Evolutionary conservation across 2,329 filamentous ascomycete genomes (phyloP), one percentile per base, ranked within the genome.

Genomic region (Arthroderma sp.): DNA sequence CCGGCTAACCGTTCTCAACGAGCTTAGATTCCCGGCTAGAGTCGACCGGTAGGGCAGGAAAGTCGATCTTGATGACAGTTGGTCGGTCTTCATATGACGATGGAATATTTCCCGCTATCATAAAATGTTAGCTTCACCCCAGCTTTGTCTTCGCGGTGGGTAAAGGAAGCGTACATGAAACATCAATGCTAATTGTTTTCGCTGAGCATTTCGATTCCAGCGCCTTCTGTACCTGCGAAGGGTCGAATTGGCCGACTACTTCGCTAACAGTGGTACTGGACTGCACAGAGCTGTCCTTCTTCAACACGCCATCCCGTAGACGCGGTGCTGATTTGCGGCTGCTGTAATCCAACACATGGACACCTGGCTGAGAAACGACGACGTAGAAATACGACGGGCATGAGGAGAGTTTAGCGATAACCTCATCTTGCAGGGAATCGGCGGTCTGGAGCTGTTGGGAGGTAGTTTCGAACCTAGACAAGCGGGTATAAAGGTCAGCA

Each of bases 341-440:
- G 52, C 68, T 65, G 55, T 89, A 79, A 61, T 94, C 86, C 50
- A 71, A 69, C 36, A 78, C 74, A 53, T 80, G 78, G 46, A 87
- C 72, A 53, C 83, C 82, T 7, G 83, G 80, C 59, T 94, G 86
- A 29, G 78, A 77, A 49, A 93, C 74, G 52, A 95, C 62, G 46
- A 93, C 68, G 66, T 94, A 94, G 54, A 75, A 75, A 42, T 79
- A 73, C 15, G 83, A 86, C 2, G 82, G 81, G 64, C 86, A 94
- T 44, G 66, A 63, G 34, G 71, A 68, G 28, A 94, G 74, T 29
- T 63, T 62, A 11, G 61, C 59, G 40, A 60, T 61, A 9, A 76
- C 47, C 34, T 67, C 59, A 11, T 63, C 56, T 38, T 65, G 59
- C 36, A 74, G 54, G 38, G 65, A 64, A 22, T 62, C 52, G 15